These are phyloP conservation scores for Datura wrightii DNA, from an alignment of 257 asterid species.

Conservation along the genomic window DNA sequence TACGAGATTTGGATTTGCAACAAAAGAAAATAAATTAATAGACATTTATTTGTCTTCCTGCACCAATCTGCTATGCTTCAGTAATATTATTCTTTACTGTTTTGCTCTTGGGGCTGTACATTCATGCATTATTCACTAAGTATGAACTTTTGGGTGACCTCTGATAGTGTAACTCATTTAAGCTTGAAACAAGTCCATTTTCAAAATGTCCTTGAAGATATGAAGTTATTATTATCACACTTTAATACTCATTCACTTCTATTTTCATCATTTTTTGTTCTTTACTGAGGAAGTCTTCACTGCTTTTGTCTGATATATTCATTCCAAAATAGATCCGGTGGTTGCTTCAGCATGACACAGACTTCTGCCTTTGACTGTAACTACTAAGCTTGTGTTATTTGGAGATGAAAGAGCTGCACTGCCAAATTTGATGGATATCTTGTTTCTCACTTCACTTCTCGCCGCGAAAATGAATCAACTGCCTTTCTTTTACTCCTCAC, in stretches of 20 bases:
- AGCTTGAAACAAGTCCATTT: conserved; percentile 8
- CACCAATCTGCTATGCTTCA: background rate
- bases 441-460: background rate
- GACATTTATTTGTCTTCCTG: background rate
- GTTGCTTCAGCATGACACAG: background rate
- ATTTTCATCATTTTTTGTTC: background rate
- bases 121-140: background rate
- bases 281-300: background rate
- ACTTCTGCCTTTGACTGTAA: background rate
- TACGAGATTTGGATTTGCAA: conserved; percentile 1
- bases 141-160: background rate
- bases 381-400: background rate
- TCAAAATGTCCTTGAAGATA: conserved; percentile 4
- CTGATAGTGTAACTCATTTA: conserved; percentile 6
- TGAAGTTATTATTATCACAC: background rate
- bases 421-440: conserved; percentile 7
- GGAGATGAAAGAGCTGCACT: background rate
- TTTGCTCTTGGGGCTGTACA: background rate
- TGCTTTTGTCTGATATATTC: background rate
- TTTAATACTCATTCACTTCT: background rate
- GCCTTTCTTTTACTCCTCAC: background rate
- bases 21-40: background rate
- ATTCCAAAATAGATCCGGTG: background rate
- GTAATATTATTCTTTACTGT: background rate
- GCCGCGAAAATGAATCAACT: background rate